Evolutionary conservation across 257 asterid species (phyloP).

Genomic region (Paraleonurus japonicus): DNA sequence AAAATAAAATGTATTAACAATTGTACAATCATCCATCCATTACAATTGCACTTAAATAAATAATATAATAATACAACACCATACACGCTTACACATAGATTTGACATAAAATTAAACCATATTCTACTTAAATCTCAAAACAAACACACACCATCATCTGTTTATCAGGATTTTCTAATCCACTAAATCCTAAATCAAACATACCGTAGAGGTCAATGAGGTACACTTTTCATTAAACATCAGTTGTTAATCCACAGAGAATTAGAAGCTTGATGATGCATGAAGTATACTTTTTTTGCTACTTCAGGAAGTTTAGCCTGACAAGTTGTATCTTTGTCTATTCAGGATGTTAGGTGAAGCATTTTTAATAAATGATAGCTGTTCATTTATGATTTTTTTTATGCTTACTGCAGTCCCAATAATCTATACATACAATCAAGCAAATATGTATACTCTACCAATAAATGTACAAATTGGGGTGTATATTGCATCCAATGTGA

Average conservation of each 20-base stretch:
- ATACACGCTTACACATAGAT: too few relatives aligned
- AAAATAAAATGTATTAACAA: too few relatives aligned
- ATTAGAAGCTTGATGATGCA: background rate
- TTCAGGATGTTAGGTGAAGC: background rate
- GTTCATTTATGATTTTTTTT: background rate
- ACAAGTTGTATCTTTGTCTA: background rate
- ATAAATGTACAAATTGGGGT: background rate
- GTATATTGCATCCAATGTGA: background rate
- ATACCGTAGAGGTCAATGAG: background rate
- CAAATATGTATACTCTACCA: background rate
- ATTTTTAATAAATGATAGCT: background rate
- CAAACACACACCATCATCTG: too few relatives aligned
- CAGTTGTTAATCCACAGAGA: background rate
- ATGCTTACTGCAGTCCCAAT: background rate
- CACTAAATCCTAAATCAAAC: too few relatives aligned
- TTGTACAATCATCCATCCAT: too few relatives aligned
- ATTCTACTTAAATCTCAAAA: too few relatives aligned
- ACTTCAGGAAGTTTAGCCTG: background rate
- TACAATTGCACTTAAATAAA: too few relatives aligned
- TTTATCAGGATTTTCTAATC: too few relatives aligned
- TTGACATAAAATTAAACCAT: too few relatives aligned
- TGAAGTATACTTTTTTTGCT: background rate
- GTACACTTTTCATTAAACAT: background rate
- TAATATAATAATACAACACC: too few relatives aligned
- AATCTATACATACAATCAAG: background rate